Percentiles rank a stretch among this genome's conserved stretches.
phyloP scores from a whole-genome alignment of 805 yeast species.

The Yamadazyma kitorensis region DNA sequence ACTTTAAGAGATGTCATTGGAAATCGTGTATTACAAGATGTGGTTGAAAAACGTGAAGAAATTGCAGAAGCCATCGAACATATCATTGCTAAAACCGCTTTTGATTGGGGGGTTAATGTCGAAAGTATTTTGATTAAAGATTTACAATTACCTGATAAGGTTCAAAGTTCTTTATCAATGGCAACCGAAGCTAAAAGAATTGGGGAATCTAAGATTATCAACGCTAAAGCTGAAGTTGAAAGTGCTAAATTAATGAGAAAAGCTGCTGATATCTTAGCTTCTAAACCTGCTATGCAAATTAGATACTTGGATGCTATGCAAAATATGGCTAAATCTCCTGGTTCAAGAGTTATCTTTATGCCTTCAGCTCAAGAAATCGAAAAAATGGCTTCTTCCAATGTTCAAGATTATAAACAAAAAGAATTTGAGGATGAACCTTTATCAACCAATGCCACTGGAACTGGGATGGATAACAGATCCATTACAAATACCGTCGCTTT shows the following conservation, averaged over 20 bases:
- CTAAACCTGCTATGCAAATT: conserved; percentile 76
- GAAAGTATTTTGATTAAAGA: conserved; percentile 71
- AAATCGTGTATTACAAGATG: conserved; percentile 62
- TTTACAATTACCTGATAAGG: conserved; percentile 50
- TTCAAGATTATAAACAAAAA: conserved; percentile 7
- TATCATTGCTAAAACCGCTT: conserved; percentile 59
- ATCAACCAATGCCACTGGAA: conserved; percentile 19
- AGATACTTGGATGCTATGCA: conserved; percentile 79
- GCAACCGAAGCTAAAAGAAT: conserved; percentile 76
- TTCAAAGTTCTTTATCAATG: conserved; percentile 61
- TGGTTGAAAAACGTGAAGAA: conserved; percentile 70
- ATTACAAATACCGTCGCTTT: conserved; percentile 27
- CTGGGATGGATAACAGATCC: conserved; percentile 6
- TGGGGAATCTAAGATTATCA: conserved; percentile 73
- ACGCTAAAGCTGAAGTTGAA: conserved; percentile 74
- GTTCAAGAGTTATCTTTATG: conserved; percentile 72
- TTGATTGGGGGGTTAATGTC: conserved; percentile 67
- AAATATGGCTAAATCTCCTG: conserved; percentile 59
- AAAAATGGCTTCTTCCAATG: conserved; percentile 29
- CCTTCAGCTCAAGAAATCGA: conserved; percentile 50
- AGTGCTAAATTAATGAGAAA: conserved; percentile 73
- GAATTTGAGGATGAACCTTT: conserved; percentile 21
- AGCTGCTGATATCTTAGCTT: conserved; percentile 72
- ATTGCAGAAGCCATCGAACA: conserved; percentile 62
- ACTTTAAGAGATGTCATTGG: conserved; percentile 73